Base-by-base conservation (phyloP, 345 rosid genomes). In the Acer negundo region DNA sequence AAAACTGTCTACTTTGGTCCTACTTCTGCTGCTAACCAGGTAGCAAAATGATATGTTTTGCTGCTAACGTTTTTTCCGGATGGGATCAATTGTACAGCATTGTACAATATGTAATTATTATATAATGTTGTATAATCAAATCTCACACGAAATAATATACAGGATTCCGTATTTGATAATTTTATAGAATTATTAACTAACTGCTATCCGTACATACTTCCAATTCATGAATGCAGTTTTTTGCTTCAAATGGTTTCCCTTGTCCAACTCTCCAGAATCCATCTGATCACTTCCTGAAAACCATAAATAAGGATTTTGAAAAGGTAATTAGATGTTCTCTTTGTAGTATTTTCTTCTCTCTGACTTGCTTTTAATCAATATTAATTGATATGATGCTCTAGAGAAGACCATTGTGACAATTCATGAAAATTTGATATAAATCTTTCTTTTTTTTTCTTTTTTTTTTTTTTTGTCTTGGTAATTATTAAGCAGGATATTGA, bases 1-100 rank as follows among this genome's bases (percentile, higher is more conserved):
- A 81, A 72, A 31, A 82, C 87, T 0, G 82, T 87, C 12, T 89
- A 86, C 69, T 89, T 89, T 62, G 93, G 91, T 44, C 89, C 84
- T 24, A 75, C 84, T 62, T 42, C 81, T 22, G 24, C 24, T 17
- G 85, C 86, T 53, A 82, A 65, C 24, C 63, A 87, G 86, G 91
- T 85, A 74, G 40, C 38, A 35, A 35, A 35, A 35, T 35, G 38
- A 35, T 35, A 35, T 35, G 38, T 35, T 35, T 35, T 35, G 38
- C 38, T 35, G 6, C 38, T 35, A 4, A 35, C 38, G 38, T 4
- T 4, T 31, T 31, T 31, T 31, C 0, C 5, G 35, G 0, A 31
- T 31, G 0, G 6, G 38, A 4, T 35, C 38, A 35, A 35, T 35
- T 35, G 38, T 35, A 35, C 6, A 4, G 6, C 6, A 35, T 35